phyloP scores from a whole-genome alignment of 163 green algal species.

The Scenedesmus sp. region DNA sequence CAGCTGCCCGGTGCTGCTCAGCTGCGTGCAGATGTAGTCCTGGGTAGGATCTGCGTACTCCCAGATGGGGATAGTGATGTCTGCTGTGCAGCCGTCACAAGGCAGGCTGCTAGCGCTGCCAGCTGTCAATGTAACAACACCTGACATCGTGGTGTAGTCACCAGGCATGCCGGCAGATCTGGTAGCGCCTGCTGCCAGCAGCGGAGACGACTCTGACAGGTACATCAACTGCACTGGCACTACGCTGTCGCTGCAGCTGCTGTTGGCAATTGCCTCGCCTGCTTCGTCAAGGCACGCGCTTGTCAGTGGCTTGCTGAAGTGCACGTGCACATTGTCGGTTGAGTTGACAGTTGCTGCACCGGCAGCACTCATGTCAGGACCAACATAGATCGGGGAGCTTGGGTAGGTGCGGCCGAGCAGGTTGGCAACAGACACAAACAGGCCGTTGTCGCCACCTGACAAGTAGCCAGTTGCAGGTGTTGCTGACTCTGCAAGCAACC shows the following conservation, averaged over 20 bases:
- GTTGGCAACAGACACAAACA: conserved; percentile 44
- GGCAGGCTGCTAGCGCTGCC: background rate
- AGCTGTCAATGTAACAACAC: background rate
- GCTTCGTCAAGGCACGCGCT: background rate
- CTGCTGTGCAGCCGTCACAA: conserved; percentile 1
- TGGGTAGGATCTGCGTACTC: background rate
- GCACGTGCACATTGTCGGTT: background rate
- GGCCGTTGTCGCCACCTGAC: conserved; percentile 28
- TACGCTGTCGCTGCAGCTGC: background rate
- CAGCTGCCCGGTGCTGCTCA: background rate
- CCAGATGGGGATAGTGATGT: conserved; percentile 6
- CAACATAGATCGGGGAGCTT: background rate
- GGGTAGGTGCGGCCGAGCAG: conserved; percentile 12
- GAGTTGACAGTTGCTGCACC: background rate
- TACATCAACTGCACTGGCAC: conserved; percentile 4
- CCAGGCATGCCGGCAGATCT: background rate
- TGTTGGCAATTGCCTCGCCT: background rate
- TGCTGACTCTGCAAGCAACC: conserved; percentile 2
- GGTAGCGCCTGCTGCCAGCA: background rate
- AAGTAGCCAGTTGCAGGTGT: conserved; percentile 20
- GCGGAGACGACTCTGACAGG: background rate
- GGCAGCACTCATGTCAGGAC: background rate
- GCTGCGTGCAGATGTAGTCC: conserved; percentile 10
- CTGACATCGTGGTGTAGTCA: conserved; percentile 7
- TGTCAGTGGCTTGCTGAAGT: background rate